Percentiles rank a stretch among this genome's conserved stretches.
Evolutionary conservation across 768 basidiomycete genomes (phyloP).

Genomic region (Ramaria sp.): DNA sequence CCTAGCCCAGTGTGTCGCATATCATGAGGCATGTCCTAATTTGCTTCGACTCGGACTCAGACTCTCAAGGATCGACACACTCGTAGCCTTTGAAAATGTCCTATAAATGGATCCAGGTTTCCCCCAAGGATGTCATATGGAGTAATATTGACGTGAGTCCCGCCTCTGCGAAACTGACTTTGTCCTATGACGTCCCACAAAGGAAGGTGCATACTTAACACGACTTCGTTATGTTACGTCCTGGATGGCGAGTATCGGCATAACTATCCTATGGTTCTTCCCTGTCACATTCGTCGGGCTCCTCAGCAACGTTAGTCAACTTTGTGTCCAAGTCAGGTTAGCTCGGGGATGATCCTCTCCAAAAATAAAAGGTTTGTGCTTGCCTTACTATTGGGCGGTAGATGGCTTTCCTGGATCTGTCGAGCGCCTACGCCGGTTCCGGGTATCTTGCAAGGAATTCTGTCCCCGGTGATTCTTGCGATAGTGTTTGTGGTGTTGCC

Average conservation of each 20-base stretch:
- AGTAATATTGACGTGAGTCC: constrained; percentile 41
- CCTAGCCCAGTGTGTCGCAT: constrained; percentile 46
- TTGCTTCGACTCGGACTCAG: background rate
- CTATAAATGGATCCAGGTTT: constrained; percentile 49
- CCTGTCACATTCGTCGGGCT: constrained; percentile 58
- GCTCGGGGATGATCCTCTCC: constrained; percentile 13
- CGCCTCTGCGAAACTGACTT: constrained; percentile 14
- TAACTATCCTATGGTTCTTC: constrained; percentile 55
- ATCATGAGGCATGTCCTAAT: constrained; percentile 30
- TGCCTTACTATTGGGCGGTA: constrained; percentile 12
- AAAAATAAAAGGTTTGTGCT: background rate
- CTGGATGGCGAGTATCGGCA: constrained; percentile 44
- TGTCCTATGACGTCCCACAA: background rate
- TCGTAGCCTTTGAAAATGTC: constrained; percentile 45
- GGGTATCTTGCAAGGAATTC: constrained; percentile 53
- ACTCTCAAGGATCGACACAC: constrained; percentile 9
- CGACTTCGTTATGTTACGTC: constrained; percentile 42
- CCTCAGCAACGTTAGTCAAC: constrained; percentile 44
- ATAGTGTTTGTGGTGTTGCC: constrained; percentile 54
- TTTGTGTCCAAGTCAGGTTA: constrained; percentile 37
- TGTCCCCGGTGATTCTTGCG: constrained; percentile 55
- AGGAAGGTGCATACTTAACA: constrained; percentile 36
- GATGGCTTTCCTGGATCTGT: constrained; percentile 50
- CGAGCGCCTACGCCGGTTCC: constrained; percentile 17
- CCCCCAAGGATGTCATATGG: constrained; percentile 46